Percentiles rank a stretch among this genome's conserved stretches.
These are phyloP conservation scores for Piper betle DNA, from an alignment of 164 flowering plant genomes.

Conservation along the genomic window DNA sequence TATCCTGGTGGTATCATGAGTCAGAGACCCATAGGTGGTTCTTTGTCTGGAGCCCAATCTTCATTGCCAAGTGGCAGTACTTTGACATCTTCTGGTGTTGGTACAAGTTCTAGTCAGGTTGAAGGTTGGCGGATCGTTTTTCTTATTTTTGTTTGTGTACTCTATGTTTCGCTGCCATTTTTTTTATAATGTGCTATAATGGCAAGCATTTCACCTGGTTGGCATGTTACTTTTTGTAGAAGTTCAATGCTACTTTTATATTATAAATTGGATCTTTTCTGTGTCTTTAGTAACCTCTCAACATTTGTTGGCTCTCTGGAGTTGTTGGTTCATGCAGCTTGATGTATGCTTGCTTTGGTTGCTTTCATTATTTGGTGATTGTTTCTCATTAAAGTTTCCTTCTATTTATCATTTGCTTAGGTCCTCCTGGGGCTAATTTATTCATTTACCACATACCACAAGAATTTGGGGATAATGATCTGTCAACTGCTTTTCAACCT, in stretches of 20 bases:
- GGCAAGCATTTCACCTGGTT: not conserved
- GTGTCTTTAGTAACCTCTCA: too few species aligned
- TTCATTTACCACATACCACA: slow-evolving; percentile 98
- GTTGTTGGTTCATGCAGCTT: too few species aligned
- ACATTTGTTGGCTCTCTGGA: too few species aligned
- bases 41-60: slow-evolving; percentile 44
- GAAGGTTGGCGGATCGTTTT: slow-evolving; percentile 52
- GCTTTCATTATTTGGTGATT: not conserved
- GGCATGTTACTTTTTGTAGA: too few species aligned
- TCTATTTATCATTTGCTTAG: slow-evolving; percentile 23
- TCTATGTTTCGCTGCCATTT: not conserved
- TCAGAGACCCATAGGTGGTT: slow-evolving; percentile 46
- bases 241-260: not conserved
- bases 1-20: slow-evolving; percentile 70
- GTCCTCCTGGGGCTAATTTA: slow-evolving; percentile 96
- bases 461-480: slow-evolving; percentile 94
- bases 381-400: not conserved
- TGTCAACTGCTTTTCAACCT: slow-evolving; percentile 68
- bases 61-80: slow-evolving; percentile 29
- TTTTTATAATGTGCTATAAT: not conserved
- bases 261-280: not conserved
- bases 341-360: too few species aligned
- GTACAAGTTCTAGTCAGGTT: slow-evolving; percentile 53
- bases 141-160: not conserved
- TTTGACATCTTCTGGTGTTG: slow-evolving; percentile 37